Conservation (phyloP, 148 eudicot genomes). For the Heliosperma pusillum region DNA sequence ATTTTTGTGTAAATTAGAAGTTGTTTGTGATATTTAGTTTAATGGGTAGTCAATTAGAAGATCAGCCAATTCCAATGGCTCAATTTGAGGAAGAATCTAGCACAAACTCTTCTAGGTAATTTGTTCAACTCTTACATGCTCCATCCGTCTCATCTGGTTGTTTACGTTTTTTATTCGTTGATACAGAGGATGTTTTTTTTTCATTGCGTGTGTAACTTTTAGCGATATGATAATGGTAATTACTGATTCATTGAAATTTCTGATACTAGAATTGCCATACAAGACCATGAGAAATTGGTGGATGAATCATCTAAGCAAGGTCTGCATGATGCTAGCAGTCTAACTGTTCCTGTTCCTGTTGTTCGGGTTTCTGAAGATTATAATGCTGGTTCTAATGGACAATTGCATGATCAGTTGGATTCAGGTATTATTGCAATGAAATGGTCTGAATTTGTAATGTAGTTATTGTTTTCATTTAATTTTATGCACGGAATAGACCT, state of each 20-base stretch:
- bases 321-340: background rate
- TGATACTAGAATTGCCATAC: background rate
- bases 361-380: background rate
- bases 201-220: background rate
- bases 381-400: too few species aligned
- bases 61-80: background rate
- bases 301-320: background rate
- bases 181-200: too few species aligned
- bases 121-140: too few species aligned
- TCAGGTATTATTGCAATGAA: background rate
- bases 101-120: background rate
- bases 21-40: background rate
- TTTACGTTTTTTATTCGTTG: too few species aligned
- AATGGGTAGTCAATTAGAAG: background rate
- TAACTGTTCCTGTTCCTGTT: too few species aligned
- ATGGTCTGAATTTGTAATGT: background rate
- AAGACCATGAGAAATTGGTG: background rate
- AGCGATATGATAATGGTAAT: background rate
- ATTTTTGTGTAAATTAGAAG: background rate
- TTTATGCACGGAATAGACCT: background rate
- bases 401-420: background rate
- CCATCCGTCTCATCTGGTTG: too few species aligned
- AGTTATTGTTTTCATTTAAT: background rate
- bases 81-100: background rate
- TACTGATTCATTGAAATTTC: background rate